Percentiles rank a stretch among this genome's conserved stretches.
phyloP scores from a whole-genome alignment of 169 alveolate genomes.

The Cryptosporidium viatorum region DNA sequence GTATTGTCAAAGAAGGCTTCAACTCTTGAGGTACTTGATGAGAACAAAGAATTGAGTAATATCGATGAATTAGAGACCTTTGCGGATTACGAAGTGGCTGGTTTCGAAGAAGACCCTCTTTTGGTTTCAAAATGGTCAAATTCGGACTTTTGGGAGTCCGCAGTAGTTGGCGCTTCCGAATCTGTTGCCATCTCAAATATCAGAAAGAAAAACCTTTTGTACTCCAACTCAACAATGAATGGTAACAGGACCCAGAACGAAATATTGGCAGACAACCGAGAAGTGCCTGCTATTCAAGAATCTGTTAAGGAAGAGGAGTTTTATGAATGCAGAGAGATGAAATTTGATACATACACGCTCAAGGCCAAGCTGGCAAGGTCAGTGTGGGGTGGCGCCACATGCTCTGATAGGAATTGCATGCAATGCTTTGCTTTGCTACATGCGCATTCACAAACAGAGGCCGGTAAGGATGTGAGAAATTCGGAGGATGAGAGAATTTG shows the following conservation, averaged over 20 bases:
- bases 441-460: not conserved
- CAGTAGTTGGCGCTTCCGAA: not conserved
- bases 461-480: not conserved
- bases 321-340: constrained; percentile 52
- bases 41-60: not conserved
- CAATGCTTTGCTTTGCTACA: not conserved
- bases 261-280: not conserved
- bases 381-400: constrained; percentile 12
- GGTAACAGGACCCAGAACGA: not conserved
- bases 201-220: not conserved
- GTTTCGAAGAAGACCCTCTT: constrained; percentile 10
- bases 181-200: not conserved
- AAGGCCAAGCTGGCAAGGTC: constrained; percentile 41
- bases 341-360: constrained; percentile 2
- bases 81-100: not conserved
- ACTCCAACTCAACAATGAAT: not conserved
- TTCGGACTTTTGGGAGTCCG: constrained; percentile 37
- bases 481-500: not conserved
- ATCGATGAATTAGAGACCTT: not conserved
- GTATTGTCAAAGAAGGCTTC: not conserved
- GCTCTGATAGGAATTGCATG: constrained; percentile 14
- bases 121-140: constrained; percentile 18
- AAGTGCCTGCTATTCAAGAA: not conserved
- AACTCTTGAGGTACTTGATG: constrained; percentile 7
- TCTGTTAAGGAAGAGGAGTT: constrained; percentile 29